Evolutionary conservation across 805 yeast genomes (phyloP), one percentile per base, ranked within the genome.

Genomic region (Suhomyces sp.): DNA sequence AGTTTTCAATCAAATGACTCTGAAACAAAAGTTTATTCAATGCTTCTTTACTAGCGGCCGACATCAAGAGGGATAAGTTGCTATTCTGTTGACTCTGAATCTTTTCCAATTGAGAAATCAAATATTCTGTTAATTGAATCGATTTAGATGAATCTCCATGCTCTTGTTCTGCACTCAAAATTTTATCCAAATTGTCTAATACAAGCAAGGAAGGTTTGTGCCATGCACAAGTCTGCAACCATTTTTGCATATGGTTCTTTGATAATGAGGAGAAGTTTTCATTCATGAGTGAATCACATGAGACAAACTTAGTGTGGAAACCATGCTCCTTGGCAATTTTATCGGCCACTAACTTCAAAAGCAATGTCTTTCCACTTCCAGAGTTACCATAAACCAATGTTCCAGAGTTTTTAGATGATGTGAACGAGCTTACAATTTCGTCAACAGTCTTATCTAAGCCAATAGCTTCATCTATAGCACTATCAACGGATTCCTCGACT

Each of bases 331-430:
- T 33, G 6, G 51, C 40, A 5, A 84, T 50, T 7, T 48, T 47
- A 1, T 60, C 39, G 0, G 68, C 48, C 0, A 83, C 52, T 17
- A 70, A 62, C 3, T 67, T 56, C 11, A 79, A 50, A 2, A 83
- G 42, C 2, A 77, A 58, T 0, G 93, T 65, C 54, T 91, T 91
- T 0, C 98, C 98, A 42, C 87, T 74, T 0, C 96, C 97, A 1
- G 85, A 65, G 15, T 79, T 60, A 0, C 97, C 98, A 46, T 78
- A 72, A 0, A 90, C 50, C 35, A 88, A 60, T 0, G 79, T 63
- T 2, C 91, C 86, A 6, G 70, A 54, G 33, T 68, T 70, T 5
- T 73, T 51, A 19, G 64, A 74, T 25, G 70, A 56, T 5, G 65
- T 50, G 3, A 80, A 47, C 0, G 70, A 53, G 6, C 65, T 66